Base-by-base conservation (phyloP, 805 yeast genomes). In the Starmerella sp. region DNA sequence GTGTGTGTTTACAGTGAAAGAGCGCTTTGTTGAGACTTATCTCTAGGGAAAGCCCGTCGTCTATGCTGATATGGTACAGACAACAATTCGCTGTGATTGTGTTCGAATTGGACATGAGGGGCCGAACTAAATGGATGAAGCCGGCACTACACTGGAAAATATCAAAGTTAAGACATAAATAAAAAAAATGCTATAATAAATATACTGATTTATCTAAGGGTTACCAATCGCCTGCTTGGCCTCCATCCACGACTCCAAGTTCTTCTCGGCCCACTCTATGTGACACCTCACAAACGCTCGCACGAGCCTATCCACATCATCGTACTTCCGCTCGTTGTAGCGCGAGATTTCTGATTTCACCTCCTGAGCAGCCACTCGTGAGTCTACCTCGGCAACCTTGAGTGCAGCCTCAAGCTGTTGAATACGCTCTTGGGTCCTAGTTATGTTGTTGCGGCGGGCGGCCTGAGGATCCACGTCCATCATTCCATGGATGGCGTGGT, bases 381-480 rank as follows among this genome's bases (percentile, higher is more conserved):
- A 73, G 41, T 84, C 85, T 52, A 71, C 66, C 54, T 77, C 77
- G 14, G 84, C 77, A 0, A 75, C 76, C 5, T 64, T 65, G n/a
- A 80, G 73, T 30, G 82, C 81, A 37, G 71, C 75, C 56, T 75
- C 76, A 52, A 79, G 69, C 51, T 73, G 75, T 13, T 69, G 61
- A 31, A 82, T 77, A 56, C 73, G 76, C 52, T 71, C 75, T 47
- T 69, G 66, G 9, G 74, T 71, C 67, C 71, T 74, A 7, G 72
- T 72, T 49, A 75, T 69, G 58, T 69, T 73, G 50, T 76, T 80
- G 52, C 81, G 76, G 17, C 86, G 71, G 1, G 83, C 74, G n/a
- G 77, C 71, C 54, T 81, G 84, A 0, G 87, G 86, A 60, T 83
- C 83, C 36, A 76, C 78, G 56, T 83, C 86, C 61, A 82, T 79